Base-by-base conservation (phyloP, 192 early-diverging fungal species). In the Gamsiella multidivaricata region DNA sequence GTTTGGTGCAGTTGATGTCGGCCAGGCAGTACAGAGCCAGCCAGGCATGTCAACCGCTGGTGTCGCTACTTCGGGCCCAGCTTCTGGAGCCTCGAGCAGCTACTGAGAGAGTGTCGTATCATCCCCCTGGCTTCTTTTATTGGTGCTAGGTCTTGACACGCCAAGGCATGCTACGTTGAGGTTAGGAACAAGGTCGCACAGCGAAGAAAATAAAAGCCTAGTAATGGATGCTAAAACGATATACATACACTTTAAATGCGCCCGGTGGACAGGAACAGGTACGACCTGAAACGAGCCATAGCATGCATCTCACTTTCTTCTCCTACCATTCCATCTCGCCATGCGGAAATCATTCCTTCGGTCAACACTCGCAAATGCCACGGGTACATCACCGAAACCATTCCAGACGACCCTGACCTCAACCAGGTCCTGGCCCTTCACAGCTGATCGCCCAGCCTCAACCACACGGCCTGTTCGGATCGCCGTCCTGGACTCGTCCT, bases 401-500 rank as follows among this genome's bases (percentile, higher is more conserved):
- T 78, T 78, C 41, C 74, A 78, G 33, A 78, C 74, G 12, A 78
- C 74, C 14, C 41, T 78, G 17, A 78, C 66, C 5, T 41, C 74
- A 5, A 63, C 58, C 8, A 56, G 36, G 43, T 78, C 74, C 42
- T 78, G 74, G 74, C 74, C 74, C 39, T 78, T 78, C 49, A 51
- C 74, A 17, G 41, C 43, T 31, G 66, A 78, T 22, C 52, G 74
- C 3, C 60, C 74, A 0, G 43, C 74, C 20, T 68, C 74, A 1
- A 50, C 60, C 3, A 49, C 39, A 3, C 54, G 52, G 3, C 78
- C 78, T 1, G 62, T 50, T n/a, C 46, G 57, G 42, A 74, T 88
- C 23, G 88, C 76, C 4, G 83, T 92, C 11, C 83, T 94, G 26
- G 92, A 94, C 74, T 89, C 91, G 37, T 91, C 91, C 8, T 94